phyloP scores from a whole-genome alignment of 1,284 basidiomycete species.

The Puccinia triticina region DNA sequence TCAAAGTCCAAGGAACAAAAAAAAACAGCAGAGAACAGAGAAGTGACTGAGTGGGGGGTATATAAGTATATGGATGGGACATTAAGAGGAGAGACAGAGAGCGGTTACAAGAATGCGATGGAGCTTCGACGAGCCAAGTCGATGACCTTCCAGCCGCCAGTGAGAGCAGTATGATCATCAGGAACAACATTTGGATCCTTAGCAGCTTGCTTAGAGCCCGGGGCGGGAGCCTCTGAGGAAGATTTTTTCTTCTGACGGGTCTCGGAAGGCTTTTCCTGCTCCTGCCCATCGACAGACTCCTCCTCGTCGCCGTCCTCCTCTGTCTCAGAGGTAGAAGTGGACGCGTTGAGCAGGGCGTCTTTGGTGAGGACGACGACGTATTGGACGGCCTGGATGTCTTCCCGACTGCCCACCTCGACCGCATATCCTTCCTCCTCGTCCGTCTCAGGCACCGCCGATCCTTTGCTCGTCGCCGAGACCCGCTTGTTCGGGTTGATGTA shows the following conservation, averaged over 20 bases:
- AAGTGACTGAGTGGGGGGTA: slow-evolving; percentile 16
- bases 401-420: slow-evolving; percentile 79
- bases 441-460: not conserved
- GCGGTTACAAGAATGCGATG: slow-evolving; percentile 40
- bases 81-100: not conserved
- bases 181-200: not conserved
- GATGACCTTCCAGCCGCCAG: slow-evolving; percentile 96
- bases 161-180: slow-evolving; percentile 68
- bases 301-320: slow-evolving; percentile 60
- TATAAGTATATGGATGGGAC: not conserved
- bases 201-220: not conserved
- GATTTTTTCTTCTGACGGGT: not conserved
- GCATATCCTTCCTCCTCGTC: slow-evolving; percentile 62
- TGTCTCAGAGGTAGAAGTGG: not conserved
- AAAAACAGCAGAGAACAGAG: not conserved
- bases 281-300: slow-evolving; percentile 69
- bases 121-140: slow-evolving; percentile 67
- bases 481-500: slow-evolving; percentile 73
- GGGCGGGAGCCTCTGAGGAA: no score
- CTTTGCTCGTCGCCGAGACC: no score
- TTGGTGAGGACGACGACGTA: slow-evolving; percentile 92
- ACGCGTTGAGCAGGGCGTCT: slow-evolving; percentile 63
- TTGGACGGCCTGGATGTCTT: slow-evolving; percentile 86
- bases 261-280: not conserved
- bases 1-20: not conserved